These are phyloP conservation scores for Volvox carteri DNA, from an alignment of 163 green algal genomes.

Conservation along the genomic window DNA sequence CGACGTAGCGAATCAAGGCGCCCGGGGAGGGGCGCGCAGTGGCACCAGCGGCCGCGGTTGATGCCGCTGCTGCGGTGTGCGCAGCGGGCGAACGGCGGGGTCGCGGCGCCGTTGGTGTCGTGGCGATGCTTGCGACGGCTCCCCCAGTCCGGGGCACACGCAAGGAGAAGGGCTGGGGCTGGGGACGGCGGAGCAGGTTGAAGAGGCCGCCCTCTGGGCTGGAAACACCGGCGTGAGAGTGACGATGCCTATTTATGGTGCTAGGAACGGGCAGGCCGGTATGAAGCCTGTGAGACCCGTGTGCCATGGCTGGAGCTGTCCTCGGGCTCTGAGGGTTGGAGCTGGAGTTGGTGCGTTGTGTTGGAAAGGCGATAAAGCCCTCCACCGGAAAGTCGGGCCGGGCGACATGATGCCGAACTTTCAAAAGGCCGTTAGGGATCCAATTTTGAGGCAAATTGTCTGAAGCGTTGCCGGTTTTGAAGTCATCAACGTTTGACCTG, in stretches of 20 bases:
- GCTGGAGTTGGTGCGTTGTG: neutral
- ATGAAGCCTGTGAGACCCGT: neutral
- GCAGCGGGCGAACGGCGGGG: no score
- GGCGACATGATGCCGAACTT: neutral
- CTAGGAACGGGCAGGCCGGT: neutral
- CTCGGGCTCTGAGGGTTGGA: neutral
- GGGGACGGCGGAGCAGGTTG: neutral
- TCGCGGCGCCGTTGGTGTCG: no score
- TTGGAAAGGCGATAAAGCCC: neutral
- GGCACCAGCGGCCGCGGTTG: neutral
- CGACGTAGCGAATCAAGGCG: slow-evolving; percentile 21
- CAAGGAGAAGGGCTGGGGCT: neutral
- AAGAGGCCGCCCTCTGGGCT: neutral
- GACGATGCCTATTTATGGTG: neutral
- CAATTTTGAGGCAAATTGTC: neutral
- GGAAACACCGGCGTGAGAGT: neutral
- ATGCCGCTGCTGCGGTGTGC: neutral
- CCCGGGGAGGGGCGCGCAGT: neutral
- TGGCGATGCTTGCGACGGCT: neutral
- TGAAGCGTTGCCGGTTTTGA: slow-evolving; percentile 2
- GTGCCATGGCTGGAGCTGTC: neutral
- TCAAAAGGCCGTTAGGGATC: neutral
- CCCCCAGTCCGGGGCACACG: neutral
- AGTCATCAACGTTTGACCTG: neutral
- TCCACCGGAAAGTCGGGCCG: neutral